Conservation (phyloP, 768 basidiomycete genomes). For the Termitomyces sp. region DNA sequence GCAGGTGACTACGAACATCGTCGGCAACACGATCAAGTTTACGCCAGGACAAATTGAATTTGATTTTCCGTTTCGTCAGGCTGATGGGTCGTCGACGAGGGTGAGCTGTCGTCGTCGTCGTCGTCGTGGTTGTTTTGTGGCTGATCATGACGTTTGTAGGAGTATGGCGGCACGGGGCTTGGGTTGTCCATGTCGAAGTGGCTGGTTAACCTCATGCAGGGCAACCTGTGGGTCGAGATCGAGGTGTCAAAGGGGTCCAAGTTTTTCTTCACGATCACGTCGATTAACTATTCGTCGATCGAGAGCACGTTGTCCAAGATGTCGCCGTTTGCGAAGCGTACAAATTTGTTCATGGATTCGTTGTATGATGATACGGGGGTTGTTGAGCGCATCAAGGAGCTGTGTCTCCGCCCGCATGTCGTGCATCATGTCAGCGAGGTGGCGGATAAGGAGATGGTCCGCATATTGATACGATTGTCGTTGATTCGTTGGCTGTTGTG, state of each 20-base stretch:
- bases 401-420: slow-evolving; percentile 73
- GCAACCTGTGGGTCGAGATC: slow-evolving; percentile 98
- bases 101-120: slow-evolving; percentile 46
- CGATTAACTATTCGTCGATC: slow-evolving; percentile 67
- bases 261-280: slow-evolving; percentile 96
- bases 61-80: slow-evolving; percentile 98
- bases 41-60: slow-evolving; percentile 95
- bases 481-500: slow-evolving; percentile 83
- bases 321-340: slow-evolving; percentile 80
- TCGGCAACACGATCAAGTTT: slow-evolving; percentile 97
- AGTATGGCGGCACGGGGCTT: slow-evolving; percentile 96
- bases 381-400: slow-evolving; percentile 66
- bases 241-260: slow-evolving; percentile 89
- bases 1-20: slow-evolving; percentile 92
- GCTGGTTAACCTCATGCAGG: slow-evolving; percentile 94
- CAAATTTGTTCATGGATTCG: slow-evolving; percentile 90
- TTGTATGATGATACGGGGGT: slow-evolving; percentile 71
- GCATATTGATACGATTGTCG: slow-evolving; percentile 92
- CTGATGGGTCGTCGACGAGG: slow-evolving; percentile 95
- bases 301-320: slow-evolving; percentile 75
- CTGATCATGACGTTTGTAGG: slow-evolving; percentile 34
- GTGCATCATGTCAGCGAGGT: slow-evolving; percentile 79
- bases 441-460: slow-evolving; percentile 72
- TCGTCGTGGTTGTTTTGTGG: slow-evolving; percentile 8
- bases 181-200: slow-evolving; percentile 97